phyloP scores from a whole-genome alignment of 805 yeast genomes.

The Lipomyces mesembrius region DNA sequence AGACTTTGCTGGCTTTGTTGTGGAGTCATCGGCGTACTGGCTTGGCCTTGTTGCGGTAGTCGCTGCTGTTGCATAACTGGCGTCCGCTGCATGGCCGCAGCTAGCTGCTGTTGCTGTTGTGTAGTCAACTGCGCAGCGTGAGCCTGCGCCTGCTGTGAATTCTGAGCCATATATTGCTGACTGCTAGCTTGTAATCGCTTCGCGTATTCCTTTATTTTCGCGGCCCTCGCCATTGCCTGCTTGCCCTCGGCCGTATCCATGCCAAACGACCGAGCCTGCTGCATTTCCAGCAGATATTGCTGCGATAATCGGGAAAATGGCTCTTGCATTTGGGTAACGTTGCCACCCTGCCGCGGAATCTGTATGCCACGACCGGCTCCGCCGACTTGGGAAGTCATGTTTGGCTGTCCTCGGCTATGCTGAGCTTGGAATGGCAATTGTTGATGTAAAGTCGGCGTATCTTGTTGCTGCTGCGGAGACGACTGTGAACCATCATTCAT shows the following conservation, averaged over 20 bases:
- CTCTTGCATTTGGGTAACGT: conserved; percentile 17
- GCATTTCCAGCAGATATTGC: conserved; percentile 28
- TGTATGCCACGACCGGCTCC: background rate
- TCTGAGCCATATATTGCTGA: conserved; percentile 9
- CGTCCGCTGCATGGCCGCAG: background rate
- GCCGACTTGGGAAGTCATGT: background rate
- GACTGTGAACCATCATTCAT: background rate
- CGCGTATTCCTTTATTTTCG: conserved; percentile 29
- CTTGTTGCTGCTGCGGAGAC: background rate
- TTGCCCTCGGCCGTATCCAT: conserved; percentile 29
- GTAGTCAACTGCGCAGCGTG: conserved; percentile 17
- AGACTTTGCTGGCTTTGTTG: conserved; percentile 22
- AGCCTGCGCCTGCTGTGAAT: conserved; percentile 14
- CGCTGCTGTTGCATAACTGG: conserved; percentile 19
- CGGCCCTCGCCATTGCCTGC: conserved; percentile 27
- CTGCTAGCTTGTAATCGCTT: conserved; percentile 18
- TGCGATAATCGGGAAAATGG: conserved; percentile 32
- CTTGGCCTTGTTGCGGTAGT: conserved; percentile 19
- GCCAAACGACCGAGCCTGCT: conserved; percentile 32
- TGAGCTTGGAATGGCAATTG: conserved; percentile 5
- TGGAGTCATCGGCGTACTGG: conserved; percentile 6
- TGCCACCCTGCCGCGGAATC: background rate
- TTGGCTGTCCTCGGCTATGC: conserved; percentile 2
- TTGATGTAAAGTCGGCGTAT: background rate
- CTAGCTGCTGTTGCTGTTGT: conserved; percentile 17